These are phyloP conservation scores for Mycena citricolor DNA, from an alignment of 1,284 basidiomycete species.

Conservation along the genomic window DNA sequence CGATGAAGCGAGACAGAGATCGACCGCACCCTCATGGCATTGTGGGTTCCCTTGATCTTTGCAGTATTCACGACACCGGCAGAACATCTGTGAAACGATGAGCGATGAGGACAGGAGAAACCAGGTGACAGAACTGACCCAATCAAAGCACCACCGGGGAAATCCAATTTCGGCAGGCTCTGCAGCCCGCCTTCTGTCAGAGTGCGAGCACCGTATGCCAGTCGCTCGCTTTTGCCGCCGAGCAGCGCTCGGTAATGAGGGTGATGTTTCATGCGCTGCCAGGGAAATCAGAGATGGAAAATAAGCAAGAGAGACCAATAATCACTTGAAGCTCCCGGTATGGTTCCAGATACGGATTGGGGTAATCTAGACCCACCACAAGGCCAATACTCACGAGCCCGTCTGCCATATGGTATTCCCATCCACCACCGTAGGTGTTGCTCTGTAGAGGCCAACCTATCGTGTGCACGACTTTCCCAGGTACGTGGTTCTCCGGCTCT, in stretches of 20 bases:
- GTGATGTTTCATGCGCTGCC: slow-evolving; percentile 96
- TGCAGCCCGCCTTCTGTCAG: slow-evolving; percentile 96
- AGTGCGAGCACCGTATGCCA: slow-evolving; percentile 91
- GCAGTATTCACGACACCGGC: slow-evolving; percentile 97
- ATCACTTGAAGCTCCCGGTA: slow-evolving; percentile 90
- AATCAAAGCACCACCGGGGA: slow-evolving; percentile 94
- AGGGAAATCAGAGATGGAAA: slow-evolving; percentile 8
- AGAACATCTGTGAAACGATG: slow-evolving; percentile 53
- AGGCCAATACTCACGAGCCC: slow-evolving; percentile 90
- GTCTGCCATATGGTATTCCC: slow-evolving; percentile 95
- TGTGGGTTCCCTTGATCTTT: slow-evolving; percentile 99
- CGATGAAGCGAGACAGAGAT: not conserved
- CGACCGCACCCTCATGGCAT: slow-evolving; percentile 76
- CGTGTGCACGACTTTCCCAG: slow-evolving; percentile 84
- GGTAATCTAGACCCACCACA: slow-evolving; percentile 93
- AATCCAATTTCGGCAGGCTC: slow-evolving; percentile 87
- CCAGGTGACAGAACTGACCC: slow-evolving; percentile 42
- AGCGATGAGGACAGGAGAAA: not conserved
- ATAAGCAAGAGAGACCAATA: slow-evolving; percentile 1
- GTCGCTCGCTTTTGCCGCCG: slow-evolving; percentile 42
- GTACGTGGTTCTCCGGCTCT: slow-evolving; percentile 35
- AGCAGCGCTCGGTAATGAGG: slow-evolving; percentile 86
- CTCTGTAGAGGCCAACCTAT: slow-evolving; percentile 91
- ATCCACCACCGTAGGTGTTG: slow-evolving; percentile 91
- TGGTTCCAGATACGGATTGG: slow-evolving; percentile 92